phyloP scores from a whole-genome alignment of 805 yeast species.

The Lachancea dasiensis region DNA sequence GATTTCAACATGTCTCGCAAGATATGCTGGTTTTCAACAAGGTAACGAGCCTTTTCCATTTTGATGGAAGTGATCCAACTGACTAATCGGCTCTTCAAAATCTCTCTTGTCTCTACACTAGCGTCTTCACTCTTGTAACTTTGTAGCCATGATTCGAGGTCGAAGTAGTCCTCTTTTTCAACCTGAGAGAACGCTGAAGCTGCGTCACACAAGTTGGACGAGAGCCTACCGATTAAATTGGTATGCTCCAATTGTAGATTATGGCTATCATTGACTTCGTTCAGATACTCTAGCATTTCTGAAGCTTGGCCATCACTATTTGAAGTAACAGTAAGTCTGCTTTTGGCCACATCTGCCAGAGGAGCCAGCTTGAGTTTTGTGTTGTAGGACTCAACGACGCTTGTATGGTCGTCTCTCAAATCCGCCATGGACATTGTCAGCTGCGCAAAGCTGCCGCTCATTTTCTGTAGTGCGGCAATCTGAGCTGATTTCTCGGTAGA shows the following conservation, averaged over 20 bases:
- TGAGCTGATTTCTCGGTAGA: slow-evolving; percentile 13
- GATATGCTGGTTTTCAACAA: slow-evolving; percentile 27
- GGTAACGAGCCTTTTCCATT: slow-evolving; percentile 28
- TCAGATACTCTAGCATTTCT: slow-evolving; percentile 5
- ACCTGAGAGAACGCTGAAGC: not conserved
- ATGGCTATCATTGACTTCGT: slow-evolving; percentile 7
- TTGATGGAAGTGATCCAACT: slow-evolving; percentile 26
- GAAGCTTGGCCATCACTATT: slow-evolving; percentile 5
- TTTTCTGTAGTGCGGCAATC: slow-evolving; percentile 10
- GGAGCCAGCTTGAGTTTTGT: slow-evolving; percentile 9
- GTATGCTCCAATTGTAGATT: slow-evolving; percentile 17
- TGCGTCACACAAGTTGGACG: slow-evolving; percentile 22
- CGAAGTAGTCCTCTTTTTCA: not conserved
- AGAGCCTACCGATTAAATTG: slow-evolving; percentile 22
- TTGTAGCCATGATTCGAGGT: slow-evolving; percentile 16
- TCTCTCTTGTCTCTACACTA: slow-evolving; percentile 12
- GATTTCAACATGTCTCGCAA: slow-evolving; percentile 19
- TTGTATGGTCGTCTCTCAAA: slow-evolving; percentile 4
- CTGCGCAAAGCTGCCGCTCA: slow-evolving; percentile 12
- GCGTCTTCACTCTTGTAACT: slow-evolving; percentile 12
- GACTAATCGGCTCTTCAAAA: slow-evolving; percentile 15
- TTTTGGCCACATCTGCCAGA: slow-evolving; percentile 9
- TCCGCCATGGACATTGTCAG: slow-evolving; percentile 8
- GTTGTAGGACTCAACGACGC: slow-evolving; percentile 7
- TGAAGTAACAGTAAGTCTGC: slow-evolving; percentile 5